Evolutionary conservation across 345 rosid species (phyloP).

Genomic region (Hibiscus syriacus): DNA sequence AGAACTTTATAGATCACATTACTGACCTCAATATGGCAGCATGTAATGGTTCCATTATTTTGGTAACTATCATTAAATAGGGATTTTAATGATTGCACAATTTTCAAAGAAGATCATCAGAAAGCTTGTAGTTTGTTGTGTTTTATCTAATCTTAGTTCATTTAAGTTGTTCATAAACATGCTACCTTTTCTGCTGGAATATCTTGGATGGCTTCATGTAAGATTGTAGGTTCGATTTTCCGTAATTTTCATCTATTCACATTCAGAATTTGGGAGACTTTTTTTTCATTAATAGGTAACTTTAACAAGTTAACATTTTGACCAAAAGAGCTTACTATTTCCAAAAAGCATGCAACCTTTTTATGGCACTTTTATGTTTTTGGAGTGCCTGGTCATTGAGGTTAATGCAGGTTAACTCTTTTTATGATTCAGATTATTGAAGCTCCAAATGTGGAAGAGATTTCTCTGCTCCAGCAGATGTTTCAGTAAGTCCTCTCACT

Average conservation of each 20-base stretch:
- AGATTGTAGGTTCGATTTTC: background rate
- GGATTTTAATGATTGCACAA: background rate
- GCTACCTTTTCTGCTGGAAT: background rate
- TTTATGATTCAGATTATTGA: slow-evolving; percentile 76
- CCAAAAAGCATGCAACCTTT: background rate
- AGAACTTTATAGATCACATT: background rate
- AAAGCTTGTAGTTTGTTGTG: background rate
- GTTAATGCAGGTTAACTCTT: slow-evolving; percentile 16
- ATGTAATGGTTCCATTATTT: background rate
- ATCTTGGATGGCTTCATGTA: background rate
- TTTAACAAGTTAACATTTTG: background rate
- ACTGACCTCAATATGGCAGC: background rate
- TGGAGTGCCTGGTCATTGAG: slow-evolving; percentile 11
- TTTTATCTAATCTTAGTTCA: background rate
- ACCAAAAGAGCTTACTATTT: background rate
- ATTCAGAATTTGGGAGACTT: background rate
- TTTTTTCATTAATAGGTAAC: no score
- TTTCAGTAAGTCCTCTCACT: slow-evolving; percentile 55
- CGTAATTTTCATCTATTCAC: background rate
- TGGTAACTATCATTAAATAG: background rate
- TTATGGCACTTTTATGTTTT: slow-evolving; percentile 6
- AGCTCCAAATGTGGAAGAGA: slow-evolving; percentile 86
- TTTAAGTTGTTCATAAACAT: background rate
- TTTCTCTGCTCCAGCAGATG: slow-evolving; percentile 76
- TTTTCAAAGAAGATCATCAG: background rate